A percentile compares a stretch with the other conserved stretches of the same genome.
These are phyloP conservation scores for Emergomyces africanus DNA, from an alignment of 2,329 filamentous ascomycete species.

Conservation along the genomic window DNA sequence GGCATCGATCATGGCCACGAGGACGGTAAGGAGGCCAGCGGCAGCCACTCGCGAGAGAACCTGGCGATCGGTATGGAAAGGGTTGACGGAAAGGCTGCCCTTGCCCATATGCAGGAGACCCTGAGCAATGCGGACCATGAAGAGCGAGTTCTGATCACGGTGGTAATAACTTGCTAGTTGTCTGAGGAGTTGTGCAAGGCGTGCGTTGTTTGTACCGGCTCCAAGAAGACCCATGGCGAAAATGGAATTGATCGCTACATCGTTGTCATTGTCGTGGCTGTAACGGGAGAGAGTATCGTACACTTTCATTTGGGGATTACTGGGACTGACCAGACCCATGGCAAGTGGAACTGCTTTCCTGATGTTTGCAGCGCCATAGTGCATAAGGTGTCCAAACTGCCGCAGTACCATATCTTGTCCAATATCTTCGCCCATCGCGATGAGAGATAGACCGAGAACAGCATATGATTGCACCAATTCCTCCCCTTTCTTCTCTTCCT, in stretches of 20 bases:
- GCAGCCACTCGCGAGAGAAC: constrained; percentile 85
- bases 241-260: constrained; percentile 96
- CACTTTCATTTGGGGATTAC: constrained; percentile 99
- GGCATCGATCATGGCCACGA: constrained; percentile 89
- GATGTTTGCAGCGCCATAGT: constrained; percentile 96
- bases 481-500: constrained; percentile 88
- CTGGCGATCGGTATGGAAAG: constrained; percentile 98
- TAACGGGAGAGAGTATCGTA: constrained; percentile 97
- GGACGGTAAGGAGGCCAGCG: constrained; percentile 75
- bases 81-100: constrained; percentile 86
- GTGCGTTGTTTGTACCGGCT: constrained; percentile 95
- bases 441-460: constrained; percentile 82
- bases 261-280: constrained; percentile 96
- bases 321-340: constrained; percentile 92
- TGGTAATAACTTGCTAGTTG: constrained; percentile 98
- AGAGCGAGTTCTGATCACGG: constrained; percentile 86
- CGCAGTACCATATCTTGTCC: constrained; percentile 98
- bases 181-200: constrained; percentile 82
- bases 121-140: constrained; percentile 98
- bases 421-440: constrained; percentile 96
- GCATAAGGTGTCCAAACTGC: constrained; percentile 97
- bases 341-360: constrained; percentile 89
- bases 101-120: constrained; percentile 98
- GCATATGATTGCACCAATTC: constrained; percentile 94
- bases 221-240: constrained; percentile 98